Conservation (phyloP, 306 rosid genomes). For the Malus sieversii region DNA sequence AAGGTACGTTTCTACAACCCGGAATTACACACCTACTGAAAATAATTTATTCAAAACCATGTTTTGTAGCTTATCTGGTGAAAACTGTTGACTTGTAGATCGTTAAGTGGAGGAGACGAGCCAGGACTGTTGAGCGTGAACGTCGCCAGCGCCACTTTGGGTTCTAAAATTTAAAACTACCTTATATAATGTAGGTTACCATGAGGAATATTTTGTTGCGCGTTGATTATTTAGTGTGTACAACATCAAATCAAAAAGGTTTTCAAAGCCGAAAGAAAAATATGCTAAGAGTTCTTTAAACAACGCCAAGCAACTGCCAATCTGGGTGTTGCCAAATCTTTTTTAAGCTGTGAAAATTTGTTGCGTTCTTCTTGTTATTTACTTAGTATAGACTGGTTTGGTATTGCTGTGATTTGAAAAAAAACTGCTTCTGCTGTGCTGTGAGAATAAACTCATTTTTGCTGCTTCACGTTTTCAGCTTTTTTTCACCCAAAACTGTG, state of each 20-base stretch:
- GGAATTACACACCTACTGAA: neutral
- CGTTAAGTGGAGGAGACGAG: conserved; percentile 24
- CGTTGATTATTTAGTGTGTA: neutral
- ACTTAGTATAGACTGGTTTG: too few relatives aligned
- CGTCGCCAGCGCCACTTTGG: conserved; percentile 12
- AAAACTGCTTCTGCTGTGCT: too few relatives aligned
- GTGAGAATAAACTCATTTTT: too few relatives aligned
- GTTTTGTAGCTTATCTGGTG: conserved; percentile 1
- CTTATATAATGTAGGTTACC: neutral
- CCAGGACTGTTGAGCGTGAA: conserved; percentile 3
- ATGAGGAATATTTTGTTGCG: conserved; percentile 30
- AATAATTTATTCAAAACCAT: conserved; percentile 2
- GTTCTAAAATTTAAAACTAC: conserved; percentile 10
- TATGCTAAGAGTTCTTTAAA: too few relatives aligned
- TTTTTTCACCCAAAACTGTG: too few relatives aligned
- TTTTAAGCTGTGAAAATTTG: too few relatives aligned
- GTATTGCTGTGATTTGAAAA: too few relatives aligned
- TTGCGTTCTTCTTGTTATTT: neutral
- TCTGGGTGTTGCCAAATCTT: neutral
- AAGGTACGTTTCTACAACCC: conserved; percentile 26
- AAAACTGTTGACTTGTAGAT: conserved; percentile 14
- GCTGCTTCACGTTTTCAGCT: too few relatives aligned
- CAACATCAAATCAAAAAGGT: too few relatives aligned
- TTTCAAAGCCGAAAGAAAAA: too few relatives aligned
- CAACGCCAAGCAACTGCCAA: neutral